Evolutionary conservation across 208 protist species (phyloP).

Genomic region (Leishmania major): DNA sequence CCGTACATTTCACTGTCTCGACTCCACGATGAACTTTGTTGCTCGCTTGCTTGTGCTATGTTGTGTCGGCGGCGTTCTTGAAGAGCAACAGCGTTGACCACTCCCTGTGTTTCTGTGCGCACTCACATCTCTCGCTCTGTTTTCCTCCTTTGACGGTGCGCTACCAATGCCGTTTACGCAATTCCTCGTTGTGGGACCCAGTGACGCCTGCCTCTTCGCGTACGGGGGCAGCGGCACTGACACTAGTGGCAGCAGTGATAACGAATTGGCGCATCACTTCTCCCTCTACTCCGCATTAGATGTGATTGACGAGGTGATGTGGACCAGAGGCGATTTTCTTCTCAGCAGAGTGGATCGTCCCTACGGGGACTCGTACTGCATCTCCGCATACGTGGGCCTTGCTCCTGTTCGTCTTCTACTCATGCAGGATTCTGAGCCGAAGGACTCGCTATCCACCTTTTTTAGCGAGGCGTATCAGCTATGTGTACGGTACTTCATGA

Average conservation of each 20-base stretch:
- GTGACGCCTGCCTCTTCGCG: constrained; percentile 33
- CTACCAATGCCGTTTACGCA: constrained; percentile 31
- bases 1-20: neutral
- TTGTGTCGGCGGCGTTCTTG: neutral
- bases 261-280: constrained; percentile 41
- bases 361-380: constrained; percentile 48
- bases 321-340: constrained; percentile 48
- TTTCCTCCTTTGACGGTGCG: neutral
- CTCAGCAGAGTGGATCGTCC: constrained; percentile 52
- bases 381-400: constrained; percentile 63
- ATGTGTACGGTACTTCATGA: constrained; percentile 56
- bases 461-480: constrained; percentile 53
- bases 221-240: constrained; percentile 15
- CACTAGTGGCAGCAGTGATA: constrained; percentile 7
- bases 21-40: neutral
- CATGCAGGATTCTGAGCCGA: constrained; percentile 57
- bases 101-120: neutral
- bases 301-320: constrained; percentile 55
- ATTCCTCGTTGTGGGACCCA: constrained; percentile 37
- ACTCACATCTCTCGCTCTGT: neutral
- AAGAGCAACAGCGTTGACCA: neutral
- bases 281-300: constrained; percentile 53
- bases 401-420: constrained; percentile 52
- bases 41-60: neutral
- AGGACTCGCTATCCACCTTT: constrained; percentile 40